phyloP scores from a whole-genome alignment of 1,284 basidiomycete species.

The Mycosarcoma maydis region DNA sequence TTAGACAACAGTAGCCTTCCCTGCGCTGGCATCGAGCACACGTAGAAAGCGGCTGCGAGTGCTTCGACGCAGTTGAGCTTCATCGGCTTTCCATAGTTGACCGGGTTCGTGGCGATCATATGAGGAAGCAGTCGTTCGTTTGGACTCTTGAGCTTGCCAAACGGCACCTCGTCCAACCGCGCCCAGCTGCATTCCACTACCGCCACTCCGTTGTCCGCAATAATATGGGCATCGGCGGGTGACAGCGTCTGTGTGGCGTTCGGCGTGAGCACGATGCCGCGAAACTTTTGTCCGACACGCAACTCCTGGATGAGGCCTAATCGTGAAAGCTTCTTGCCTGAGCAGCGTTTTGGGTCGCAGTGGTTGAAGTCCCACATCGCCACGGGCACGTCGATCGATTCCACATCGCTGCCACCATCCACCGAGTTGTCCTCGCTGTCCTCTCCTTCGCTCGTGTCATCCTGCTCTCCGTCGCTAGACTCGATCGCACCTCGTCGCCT shows the following conservation, averaged over 20 bases:
- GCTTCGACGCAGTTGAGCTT: constrained; percentile 66
- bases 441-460: constrained; percentile 21
- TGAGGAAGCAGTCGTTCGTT: constrained; percentile 78
- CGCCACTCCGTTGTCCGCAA: constrained; percentile 81
- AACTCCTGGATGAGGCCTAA: constrained; percentile 86
- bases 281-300: constrained; percentile 84
- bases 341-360: constrained; percentile 93
- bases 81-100: constrained; percentile 64
- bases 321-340: constrained; percentile 90
- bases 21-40: constrained; percentile 48
- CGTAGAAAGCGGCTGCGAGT: constrained; percentile 60
- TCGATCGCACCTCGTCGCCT: constrained; percentile 6
- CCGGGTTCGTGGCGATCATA: constrained; percentile 64
- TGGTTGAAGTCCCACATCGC: constrained; percentile 83
- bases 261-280: constrained; percentile 93
- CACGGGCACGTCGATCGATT: constrained; percentile 50
- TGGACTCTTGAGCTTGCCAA: constrained; percentile 89
- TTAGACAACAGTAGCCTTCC: constrained; percentile 56
- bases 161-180: constrained; percentile 90
- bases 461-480: constrained; percentile 10
- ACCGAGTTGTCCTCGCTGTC: constrained; percentile 37
- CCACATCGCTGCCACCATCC: constrained; percentile 39
- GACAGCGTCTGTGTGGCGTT: constrained; percentile 83
- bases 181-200: constrained; percentile 99
- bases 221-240: constrained; percentile 83